These are phyloP conservation scores for Malassezia brasiliensis DNA, from an alignment of 1,284 basidiomycete species.

Conservation along the genomic window DNA sequence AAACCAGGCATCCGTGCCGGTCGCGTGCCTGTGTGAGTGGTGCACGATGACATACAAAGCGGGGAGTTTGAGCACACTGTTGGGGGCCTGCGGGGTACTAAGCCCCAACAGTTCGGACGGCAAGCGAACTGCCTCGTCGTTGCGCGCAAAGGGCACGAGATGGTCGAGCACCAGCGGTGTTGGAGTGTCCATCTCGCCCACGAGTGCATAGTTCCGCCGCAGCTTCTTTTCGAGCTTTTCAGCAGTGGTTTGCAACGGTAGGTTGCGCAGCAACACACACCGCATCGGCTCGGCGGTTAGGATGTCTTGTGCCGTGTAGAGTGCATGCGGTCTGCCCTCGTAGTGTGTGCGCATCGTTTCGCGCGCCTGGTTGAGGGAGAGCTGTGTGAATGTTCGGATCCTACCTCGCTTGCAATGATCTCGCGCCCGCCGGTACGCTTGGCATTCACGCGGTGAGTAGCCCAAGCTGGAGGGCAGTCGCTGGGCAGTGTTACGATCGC, in stretches of 20 bases:
- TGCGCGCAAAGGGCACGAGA: neutral
- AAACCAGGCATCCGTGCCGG: constrained; percentile 50
- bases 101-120: neutral
- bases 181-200: constrained; percentile 6
- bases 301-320: constrained; percentile 2
- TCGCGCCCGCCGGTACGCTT: constrained; percentile 1
- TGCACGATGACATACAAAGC: neutral
- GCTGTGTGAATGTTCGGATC: neutral
- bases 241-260: constrained; percentile 26
- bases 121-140: neutral
- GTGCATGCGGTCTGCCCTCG: neutral
- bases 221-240: constrained; percentile 27
- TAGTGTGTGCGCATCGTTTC: neutral
- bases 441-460: neutral
- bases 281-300: constrained; percentile 5
- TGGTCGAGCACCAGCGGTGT: neutral
- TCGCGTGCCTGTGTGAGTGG: neutral
- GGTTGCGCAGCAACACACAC: constrained; percentile 22
- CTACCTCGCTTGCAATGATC: neutral
- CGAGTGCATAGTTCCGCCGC: constrained; percentile 21
- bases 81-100: constrained; percentile 1
- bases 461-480: neutral
- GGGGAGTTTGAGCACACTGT: constrained; percentile 9
- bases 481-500: constrained; percentile 5
- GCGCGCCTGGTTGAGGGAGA: neutral